Conservation (phyloP, 495 filamentous ascomycete species). For the Trichoderma gamsii region DNA sequence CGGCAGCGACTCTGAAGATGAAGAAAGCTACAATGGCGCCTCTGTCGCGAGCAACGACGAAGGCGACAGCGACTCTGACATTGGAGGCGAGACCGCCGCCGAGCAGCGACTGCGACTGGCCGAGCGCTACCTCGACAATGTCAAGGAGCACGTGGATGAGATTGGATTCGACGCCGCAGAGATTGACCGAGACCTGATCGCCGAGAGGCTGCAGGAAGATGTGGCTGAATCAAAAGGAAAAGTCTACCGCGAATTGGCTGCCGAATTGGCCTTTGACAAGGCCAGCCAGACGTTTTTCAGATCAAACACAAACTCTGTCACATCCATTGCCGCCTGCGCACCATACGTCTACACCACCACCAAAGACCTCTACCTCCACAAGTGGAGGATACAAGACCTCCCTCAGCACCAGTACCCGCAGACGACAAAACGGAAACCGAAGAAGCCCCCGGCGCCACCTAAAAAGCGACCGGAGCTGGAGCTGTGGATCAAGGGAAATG, state of each 20-base stretch:
- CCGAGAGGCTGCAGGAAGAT: conserved; percentile 82
- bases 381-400: conserved; percentile 71
- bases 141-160: conserved; percentile 70
- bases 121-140: conserved; percentile 87
- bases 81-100: conserved; percentile 71
- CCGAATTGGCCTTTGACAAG: conserved; percentile 55
- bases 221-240: conserved; percentile 90
- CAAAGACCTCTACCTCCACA: conserved; percentile 77
- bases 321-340: conserved; percentile 67
- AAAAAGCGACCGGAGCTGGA: conserved; percentile 67
- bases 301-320: conserved; percentile 68
- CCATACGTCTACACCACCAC: conserved; percentile 80
- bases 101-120: conserved; percentile 83
- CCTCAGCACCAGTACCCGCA: conserved; percentile 50
- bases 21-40: conserved; percentile 32
- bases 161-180: conserved; percentile 87
- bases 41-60: conserved; percentile 34
- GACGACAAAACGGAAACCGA: conserved; percentile 50
- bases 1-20: conserved; percentile 60
- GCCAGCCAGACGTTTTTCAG: conserved; percentile 66
- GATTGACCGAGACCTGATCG: conserved; percentile 86
- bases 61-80: conserved; percentile 49
- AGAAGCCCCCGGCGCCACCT: conserved; percentile 57
- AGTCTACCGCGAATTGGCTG: conserved; percentile 71
- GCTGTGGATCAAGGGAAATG: conserved; percentile 57